Percentiles rank a stretch among this genome's conserved stretches.
These are phyloP conservation scores for Oryza coarctata DNA, from an alignment of 176 grass and related monocot species.

Conservation along the genomic window DNA sequence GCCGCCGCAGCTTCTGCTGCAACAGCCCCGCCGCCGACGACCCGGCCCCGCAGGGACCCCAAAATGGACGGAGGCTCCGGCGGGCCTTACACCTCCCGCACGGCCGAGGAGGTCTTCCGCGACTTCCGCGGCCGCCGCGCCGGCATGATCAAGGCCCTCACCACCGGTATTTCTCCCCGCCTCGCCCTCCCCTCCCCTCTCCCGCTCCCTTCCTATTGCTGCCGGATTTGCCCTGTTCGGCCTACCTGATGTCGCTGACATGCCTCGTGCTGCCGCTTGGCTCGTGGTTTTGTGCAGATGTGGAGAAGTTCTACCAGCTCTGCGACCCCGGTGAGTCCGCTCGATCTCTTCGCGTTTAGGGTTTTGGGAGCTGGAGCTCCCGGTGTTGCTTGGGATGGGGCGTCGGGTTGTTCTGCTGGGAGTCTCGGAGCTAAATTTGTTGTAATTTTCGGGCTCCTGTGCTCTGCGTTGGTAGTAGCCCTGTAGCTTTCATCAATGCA, in stretches of 20 bases:
- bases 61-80: constrained; percentile 74
- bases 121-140: constrained; percentile 86
- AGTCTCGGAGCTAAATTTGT: constrained; percentile 25
- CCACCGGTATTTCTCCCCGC: constrained; percentile 47
- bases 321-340: constrained; percentile 88
- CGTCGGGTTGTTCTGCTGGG: constrained; percentile 2
- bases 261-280: constrained; percentile 1
- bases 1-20: background rate
- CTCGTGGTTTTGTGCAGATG: constrained; percentile 57
- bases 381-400: constrained; percentile 14
- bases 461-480: background rate
- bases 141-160: constrained; percentile 96
- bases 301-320: constrained; percentile 88
- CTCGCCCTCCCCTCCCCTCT: background rate
- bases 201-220: background rate
- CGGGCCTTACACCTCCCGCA: constrained; percentile 58
- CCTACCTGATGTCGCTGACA: constrained; percentile 1
- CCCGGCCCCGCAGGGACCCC: constrained; percentile 42
- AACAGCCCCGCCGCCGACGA: too few relatives aligned
- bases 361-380: constrained; percentile 20
- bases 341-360: constrained; percentile 42
- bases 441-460: background rate
- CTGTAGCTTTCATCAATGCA: constrained; percentile 23
- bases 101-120: constrained; percentile 91
- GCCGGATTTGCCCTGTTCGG: background rate